Evolutionary conservation across 2,329 filamentous ascomycete species (phyloP), one percentile per base, ranked within the genome.

Genomic region (Colletotrichum noveboracense): DNA sequence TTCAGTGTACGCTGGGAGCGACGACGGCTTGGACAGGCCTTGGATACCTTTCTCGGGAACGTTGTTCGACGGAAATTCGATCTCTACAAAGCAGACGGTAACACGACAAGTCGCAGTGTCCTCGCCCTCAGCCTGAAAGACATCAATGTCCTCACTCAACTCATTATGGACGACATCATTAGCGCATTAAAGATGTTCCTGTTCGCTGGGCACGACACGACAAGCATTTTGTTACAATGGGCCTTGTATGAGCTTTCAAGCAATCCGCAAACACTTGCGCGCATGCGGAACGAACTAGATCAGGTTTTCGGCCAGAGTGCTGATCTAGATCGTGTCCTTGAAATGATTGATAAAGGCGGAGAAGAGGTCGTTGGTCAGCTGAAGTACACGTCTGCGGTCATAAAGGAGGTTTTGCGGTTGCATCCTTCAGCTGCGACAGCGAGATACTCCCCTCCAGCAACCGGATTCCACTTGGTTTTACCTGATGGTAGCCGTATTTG

Each of bases 131-230:
- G 81, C 28, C 78, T 86, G 2, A 79, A 82, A 32, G 81, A 80
- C n/a, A 77, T 69, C 6, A 77, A 81, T 4, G 38, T 74, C 1
- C 76, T 85, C 30, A 81, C 80, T 18, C 74, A 78, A 0, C 75
- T 79, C 7, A 66, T 84, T 14, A 48, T 86, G 13, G 52, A 79
- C 16, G 77, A 80, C 48, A 84, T 83, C 6, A 80, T 80, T 34
- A 83, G 85, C 69, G 84, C 85, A 73, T 76, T 87, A 28, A 84
- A 83, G 65, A 82, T 82, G 0, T 86, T 87, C 75, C 77, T 86
- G 12, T 84, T 87, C 60, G 85, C 84, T 4, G 85, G 86, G 7
- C 85, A 87, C 55, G 85, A 87, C 75, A 86, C 86, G 4, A 85
- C 85, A 1, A 83, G 81, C 48, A 84, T 82, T 71, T 77, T 83